phyloP scores from a whole-genome alignment of 2,329 filamentous ascomycete genomes.

The Huntiella abstrusa region DNA sequence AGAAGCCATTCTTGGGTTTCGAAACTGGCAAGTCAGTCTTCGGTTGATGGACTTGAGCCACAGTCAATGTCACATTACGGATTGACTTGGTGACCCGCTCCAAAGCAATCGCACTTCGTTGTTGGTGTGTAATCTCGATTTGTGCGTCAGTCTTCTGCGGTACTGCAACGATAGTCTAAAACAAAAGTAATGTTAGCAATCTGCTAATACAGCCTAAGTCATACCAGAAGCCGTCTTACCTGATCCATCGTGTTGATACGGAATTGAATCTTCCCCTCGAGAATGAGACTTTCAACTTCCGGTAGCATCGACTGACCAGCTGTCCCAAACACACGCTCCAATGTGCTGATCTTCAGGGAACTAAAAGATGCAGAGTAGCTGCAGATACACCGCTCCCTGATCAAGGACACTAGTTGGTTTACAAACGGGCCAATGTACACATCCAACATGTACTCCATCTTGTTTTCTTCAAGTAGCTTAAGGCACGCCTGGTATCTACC shows the following conservation, averaged over 20 bases:
- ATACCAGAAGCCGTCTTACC: slow-evolving; percentile 21
- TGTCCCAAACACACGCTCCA: slow-evolving; percentile 57
- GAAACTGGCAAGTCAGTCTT: too few relatives aligned
- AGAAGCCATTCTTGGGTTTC: too few relatives aligned
- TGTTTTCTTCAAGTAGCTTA: slow-evolving; percentile 62
- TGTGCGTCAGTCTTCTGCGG: too few relatives aligned
- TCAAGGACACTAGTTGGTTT: slow-evolving; percentile 46
- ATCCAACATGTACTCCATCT: slow-evolving; percentile 76
- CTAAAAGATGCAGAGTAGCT: slow-evolving; percentile 88
- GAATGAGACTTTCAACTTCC: slow-evolving; percentile 67
- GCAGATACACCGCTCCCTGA: slow-evolving; percentile 80
- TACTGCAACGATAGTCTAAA: too few relatives aligned
- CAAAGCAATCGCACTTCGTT: too few relatives aligned
- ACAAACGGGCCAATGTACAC: slow-evolving; percentile 66
- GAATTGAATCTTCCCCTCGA: slow-evolving; percentile 49
- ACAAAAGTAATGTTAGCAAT: too few relatives aligned
- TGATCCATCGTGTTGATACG: slow-evolving; percentile 70
- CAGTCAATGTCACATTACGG: too few relatives aligned
- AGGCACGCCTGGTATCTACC: slow-evolving; percentile 79
- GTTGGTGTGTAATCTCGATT: too few relatives aligned
- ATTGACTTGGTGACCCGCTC: too few relatives aligned
- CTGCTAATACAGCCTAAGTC: too few relatives aligned
- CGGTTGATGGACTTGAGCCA: too few relatives aligned
- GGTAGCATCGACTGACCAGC: slow-evolving; percentile 44
- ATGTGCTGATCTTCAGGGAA: slow-evolving; percentile 59